A percentile compares a stretch with the other conserved stretches of the same genome.
Evolutionary conservation across 2,329 filamentous ascomycete genomes (phyloP).

Genomic region (Metarhizium rileyi): DNA sequence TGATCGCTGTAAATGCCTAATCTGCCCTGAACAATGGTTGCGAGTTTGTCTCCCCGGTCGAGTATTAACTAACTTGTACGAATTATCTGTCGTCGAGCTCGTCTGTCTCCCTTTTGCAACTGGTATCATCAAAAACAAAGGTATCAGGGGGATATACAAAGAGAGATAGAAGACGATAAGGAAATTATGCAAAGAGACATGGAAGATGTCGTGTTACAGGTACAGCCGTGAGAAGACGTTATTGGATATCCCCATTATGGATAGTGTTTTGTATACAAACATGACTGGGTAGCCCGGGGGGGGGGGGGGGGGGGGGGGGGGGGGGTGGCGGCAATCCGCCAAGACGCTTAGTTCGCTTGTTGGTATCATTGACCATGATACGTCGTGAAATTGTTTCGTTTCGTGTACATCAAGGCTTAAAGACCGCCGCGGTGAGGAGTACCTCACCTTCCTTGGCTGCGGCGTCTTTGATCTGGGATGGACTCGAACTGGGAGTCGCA

Average conservation of each 20-base stretch:
- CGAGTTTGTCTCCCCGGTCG: background rate
- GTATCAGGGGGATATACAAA: background rate
- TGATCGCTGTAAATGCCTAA: background rate
- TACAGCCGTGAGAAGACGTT: too few species aligned
- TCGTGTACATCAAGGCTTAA: conserved; percentile 29
- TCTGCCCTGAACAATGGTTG: background rate
- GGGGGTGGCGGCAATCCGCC: background rate
- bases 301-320: too few species aligned
- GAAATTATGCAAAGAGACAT: too few species aligned
- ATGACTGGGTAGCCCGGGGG: too few species aligned
- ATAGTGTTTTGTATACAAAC: too few species aligned
- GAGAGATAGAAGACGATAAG: too few species aligned
- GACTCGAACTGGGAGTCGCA: background rate
- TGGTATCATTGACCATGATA: conserved; percentile 5
- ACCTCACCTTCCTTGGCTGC: conserved; percentile 20
- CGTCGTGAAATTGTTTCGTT: background rate
- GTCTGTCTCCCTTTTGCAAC: too few species aligned
- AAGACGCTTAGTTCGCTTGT: background rate
- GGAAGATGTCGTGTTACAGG: too few species aligned
- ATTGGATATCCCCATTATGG: too few species aligned
- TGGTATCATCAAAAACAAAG: background rate
- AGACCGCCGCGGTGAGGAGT: conserved; percentile 41
- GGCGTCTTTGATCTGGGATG: conserved; percentile 2
- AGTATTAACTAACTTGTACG: background rate
- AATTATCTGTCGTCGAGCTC: background rate